Base-by-base conservation (phyloP, 352 stramenopile species). In the Pythium apleroticum region DNA sequence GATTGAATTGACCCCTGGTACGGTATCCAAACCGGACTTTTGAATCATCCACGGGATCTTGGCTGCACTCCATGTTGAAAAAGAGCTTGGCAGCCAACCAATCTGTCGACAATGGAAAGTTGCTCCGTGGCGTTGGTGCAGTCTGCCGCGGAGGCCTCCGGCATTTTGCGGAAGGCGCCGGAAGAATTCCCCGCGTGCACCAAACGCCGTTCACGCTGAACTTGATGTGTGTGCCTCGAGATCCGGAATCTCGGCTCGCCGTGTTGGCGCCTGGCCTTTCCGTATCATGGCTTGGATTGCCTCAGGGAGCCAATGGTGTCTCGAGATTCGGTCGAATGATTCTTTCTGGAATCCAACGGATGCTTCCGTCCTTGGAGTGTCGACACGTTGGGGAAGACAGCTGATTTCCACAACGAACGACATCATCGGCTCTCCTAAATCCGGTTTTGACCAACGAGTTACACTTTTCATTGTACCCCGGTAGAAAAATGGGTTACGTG, bases 1-100 rank as follows among this genome's bases (percentile, higher is more conserved):
- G 35, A 59, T 65, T 30, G 37, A 65, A 53, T 46, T 41, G 24
- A 50, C 43, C 43, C 30, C 10, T 33, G 30, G 30, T 33, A 33
- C 30, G 30, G 30, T 33, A 33, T 33, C 30, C 30, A 33, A 33
- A 27, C 43, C 20, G n/a, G 43, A 50, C 20, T 27, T 50, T 12
- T 27, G 11, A 50, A 15, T 50, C 43, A 50, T 10, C 6, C 43
- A 17, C 12, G 8, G 33, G 33, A 41, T 41, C 33, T 41, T 41
- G 12, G 33, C 12, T 41, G 33, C 8, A 17, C 33, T 41, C 9
- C 4, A n/a, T n/a, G n/a, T n/a, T n/a, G n/a, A n/a, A n/a, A n/a
- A 19, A 41, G 33, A 41, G 33, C 33, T 41, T 41, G 33, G 33
- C 12, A 41, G 12, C 33, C 33, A 41, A 41, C 33, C 33, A 17